These are phyloP conservation scores for Botrytis galanthina DNA, from an alignment of 2,329 filamentous ascomycete species.

Conservation along the genomic window DNA sequence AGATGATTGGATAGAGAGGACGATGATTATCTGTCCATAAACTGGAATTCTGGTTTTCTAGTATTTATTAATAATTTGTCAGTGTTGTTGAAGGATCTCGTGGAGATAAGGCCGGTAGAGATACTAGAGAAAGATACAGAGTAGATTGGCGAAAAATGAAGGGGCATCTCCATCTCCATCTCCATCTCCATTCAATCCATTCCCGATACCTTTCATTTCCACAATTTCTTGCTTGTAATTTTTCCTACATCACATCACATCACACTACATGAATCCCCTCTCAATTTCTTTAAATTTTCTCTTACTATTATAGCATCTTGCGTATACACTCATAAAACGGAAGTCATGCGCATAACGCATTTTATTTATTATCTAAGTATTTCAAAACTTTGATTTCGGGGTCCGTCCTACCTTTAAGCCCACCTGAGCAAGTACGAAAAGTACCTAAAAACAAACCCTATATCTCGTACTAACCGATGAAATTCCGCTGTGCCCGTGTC, in stretches of 20 bases:
- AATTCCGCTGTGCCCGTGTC: background rate
- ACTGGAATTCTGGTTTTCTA: background rate
- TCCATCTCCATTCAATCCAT: background rate
- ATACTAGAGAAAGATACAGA: no score
- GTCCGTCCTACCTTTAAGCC: background rate
- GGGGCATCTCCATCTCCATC: background rate
- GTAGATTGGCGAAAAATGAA: conserved; percentile 16
- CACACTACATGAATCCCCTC: conserved; percentile 2
- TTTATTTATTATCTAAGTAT: background rate
- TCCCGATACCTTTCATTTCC: background rate
- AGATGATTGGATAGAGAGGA: background rate
- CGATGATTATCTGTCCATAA: background rate
- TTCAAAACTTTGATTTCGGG: background rate
- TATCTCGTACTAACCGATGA: background rate
- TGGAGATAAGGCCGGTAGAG: conserved; percentile 6
- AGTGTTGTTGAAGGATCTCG: background rate
- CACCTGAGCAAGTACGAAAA: conserved; percentile 9
- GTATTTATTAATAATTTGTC: background rate
- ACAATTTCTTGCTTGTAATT: conserved; percentile 15
- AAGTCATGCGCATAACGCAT: conserved; percentile 16
- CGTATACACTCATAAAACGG: conserved; percentile 8
- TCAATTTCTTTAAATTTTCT: background rate
- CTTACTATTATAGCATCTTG: background rate
- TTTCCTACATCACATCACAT: conserved; percentile 9
- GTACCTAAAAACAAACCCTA: background rate